Percentiles rank a stretch among this genome's conserved stretches.
Evolutionary conservation across 2,329 filamentous ascomycete species (phyloP).

Genomic region (Trichoderma atrobrunneum): DNA sequence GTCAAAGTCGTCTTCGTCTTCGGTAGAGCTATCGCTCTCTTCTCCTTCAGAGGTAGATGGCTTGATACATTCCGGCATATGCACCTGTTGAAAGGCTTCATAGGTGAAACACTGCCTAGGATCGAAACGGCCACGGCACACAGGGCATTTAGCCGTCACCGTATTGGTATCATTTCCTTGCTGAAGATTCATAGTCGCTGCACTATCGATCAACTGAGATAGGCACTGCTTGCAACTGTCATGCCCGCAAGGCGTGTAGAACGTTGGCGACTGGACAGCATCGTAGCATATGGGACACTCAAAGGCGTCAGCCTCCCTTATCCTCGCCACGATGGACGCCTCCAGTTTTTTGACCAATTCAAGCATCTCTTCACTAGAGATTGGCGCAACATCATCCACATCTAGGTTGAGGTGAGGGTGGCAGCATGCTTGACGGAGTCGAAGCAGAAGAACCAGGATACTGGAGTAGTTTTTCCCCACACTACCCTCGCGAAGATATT

Average conservation of each 20-base stretch:
- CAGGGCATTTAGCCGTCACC: conserved; percentile 64
- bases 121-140: conserved; percentile 68
- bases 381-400: conserved; percentile 37
- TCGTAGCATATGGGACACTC: conserved; percentile 85
- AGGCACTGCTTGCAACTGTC: conserved; percentile 76
- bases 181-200: conserved; percentile 51
- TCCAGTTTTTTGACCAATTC: conserved; percentile 61
- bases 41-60: conserved; percentile 33
- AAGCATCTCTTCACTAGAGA: conserved; percentile 50
- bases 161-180: conserved; percentile 55
- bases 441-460: conserved; percentile 75
- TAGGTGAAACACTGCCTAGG: conserved; percentile 71
- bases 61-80: conserved; percentile 55
- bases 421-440: conserved; percentile 70
- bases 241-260: conserved; percentile 83
- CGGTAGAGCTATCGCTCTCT: conserved; percentile 34
- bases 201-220: conserved; percentile 61
- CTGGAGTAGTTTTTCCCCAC: conserved; percentile 71
- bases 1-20: conserved; percentile 20
- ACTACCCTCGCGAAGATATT: conserved; percentile 66
- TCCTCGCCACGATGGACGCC: conserved; percentile 60
- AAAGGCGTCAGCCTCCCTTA: conserved; percentile 59
- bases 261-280: conserved; percentile 67
- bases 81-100: conserved; percentile 67
- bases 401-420: conserved; percentile 33